Percentiles rank a stretch among this genome's conserved stretches.
Conservation (phyloP, 208 protist genomes). For the Balamuthia mandrillaris region DNA sequence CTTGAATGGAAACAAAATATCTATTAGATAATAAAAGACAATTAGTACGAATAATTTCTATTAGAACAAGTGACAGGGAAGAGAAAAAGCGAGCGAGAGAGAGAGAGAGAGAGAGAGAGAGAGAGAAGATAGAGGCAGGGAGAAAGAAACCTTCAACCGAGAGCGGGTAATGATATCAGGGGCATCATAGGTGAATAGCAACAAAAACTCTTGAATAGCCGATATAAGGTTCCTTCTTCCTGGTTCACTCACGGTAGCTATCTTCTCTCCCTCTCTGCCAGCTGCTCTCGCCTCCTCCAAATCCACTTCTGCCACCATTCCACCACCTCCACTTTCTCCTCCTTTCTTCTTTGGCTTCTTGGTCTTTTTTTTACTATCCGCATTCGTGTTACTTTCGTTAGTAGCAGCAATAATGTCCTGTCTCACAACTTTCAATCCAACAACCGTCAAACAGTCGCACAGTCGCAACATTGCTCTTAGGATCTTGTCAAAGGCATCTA, state of each 20-base stretch:
- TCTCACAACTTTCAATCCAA: neutral
- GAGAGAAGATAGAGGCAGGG: no score
- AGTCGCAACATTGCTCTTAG: neutral
- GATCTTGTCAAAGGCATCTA: neutral
- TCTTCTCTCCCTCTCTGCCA: no score
- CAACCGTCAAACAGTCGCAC: neutral
- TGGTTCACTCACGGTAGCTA: no score
- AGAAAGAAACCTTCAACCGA: neutral
- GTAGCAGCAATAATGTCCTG: neutral
- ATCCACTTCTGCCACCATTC: neutral
- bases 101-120: no score
- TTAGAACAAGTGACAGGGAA: no score
- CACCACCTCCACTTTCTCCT: no score
- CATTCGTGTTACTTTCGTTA: no score
- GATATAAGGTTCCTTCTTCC: no score
- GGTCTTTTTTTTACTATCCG: no score
- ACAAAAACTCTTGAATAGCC: neutral
- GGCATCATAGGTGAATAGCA: neutral
- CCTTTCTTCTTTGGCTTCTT: no score
- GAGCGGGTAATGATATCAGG: slow-evolving; percentile 3
- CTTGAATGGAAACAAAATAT: neutral
- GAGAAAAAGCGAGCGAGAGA: no score
- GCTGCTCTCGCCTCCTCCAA: neutral
- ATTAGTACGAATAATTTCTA: neutral
- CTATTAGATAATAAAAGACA: neutral